Base-by-base conservation (phyloP, 2,329 filamentous ascomycete species). In the Arthrinium puccinioides region DNA sequence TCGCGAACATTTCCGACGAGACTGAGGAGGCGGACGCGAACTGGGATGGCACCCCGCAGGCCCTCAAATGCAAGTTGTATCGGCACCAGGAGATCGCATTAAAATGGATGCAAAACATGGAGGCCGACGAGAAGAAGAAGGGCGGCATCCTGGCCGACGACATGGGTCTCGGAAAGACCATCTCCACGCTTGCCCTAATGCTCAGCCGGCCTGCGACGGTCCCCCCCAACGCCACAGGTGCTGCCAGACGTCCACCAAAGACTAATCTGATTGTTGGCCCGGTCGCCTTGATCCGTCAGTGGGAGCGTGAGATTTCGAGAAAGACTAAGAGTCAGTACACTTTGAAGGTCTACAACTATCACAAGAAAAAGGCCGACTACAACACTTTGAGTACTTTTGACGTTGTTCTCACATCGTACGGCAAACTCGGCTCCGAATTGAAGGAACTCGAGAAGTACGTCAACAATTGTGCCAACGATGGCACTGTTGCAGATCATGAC, bases 91-190 rank as follows among this genome's bases (percentile, higher is more conserved):
- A 85, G 49, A 65, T 90, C 14, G 86, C 83, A 4, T 57, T 90
- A 25, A 72, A 77, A 2, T 92, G 86, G 86, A 74, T 92, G 63
- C 79, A 79, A 50, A 72, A 75, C 6, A 84, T 82, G 67, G 86
- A 90, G 57, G 70, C 76, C 39, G 79, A 84, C 8, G 70, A 65
- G 3, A 78, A 80, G 37, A 87, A 84, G 51, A 87, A 83, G 50
- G 85, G 85, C 14, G 82, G 84, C 16, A 87, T 90, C 38, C 66
- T 89, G 18, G 83, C 81, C 1, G 84, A 87, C 50, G 84, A 87
- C 44, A 92, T 90, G 86, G 86, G 86, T 7, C 65, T 90, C 9
- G 86, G 86, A 7, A 90, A 92, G 60, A 90, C 86, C 0, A 82
- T 95, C 18, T 87, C 90, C 43, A 82, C 85, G 5, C 67, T 96